Percentiles rank a stretch among this genome's conserved stretches.
Evolutionary conservation across 331 rosid genomes (phyloP).

Genomic region (Quercus lobata): DNA sequence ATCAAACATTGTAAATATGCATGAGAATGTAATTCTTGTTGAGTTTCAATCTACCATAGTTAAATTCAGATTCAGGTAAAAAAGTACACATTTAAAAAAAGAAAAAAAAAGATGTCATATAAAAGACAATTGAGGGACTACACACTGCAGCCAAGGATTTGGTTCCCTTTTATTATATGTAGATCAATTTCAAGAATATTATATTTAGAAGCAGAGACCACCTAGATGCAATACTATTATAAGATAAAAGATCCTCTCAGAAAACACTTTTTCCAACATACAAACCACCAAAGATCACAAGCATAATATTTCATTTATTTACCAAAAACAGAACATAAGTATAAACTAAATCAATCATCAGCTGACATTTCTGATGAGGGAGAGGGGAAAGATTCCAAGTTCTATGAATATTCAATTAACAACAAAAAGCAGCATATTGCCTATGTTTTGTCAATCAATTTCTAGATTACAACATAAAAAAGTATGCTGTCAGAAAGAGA

Average conservation of each 20-base stretch:
- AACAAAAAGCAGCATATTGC: conserved; percentile 8
- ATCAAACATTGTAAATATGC: background rate
- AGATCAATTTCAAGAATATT: background rate
- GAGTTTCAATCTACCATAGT: background rate
- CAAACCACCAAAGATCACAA: background rate
- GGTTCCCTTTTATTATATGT: background rate
- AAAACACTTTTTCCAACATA: conserved; percentile 16
- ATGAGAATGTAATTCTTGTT: background rate
- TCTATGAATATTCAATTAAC: background rate
- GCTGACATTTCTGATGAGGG: conserved; percentile 11
- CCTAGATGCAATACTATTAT: background rate
- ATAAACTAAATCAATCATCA: conserved; percentile 6
- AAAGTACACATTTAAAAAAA: background rate
- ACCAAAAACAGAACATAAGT: conserved; percentile 2
- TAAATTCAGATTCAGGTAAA: background rate
- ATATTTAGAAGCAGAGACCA: background rate
- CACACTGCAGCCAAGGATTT: background rate
- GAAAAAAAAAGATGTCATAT: background rate
- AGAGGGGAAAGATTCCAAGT: background rate
- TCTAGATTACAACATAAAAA: background rate
- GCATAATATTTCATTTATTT: background rate
- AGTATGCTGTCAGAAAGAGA: background rate
- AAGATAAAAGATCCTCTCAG: conserved; percentile 1
- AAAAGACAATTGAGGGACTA: background rate
- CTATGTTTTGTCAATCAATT: background rate